Evolutionary conservation across 192 early-diverging fungal species (phyloP).

Genomic region (Coemansia sp.): DNA sequence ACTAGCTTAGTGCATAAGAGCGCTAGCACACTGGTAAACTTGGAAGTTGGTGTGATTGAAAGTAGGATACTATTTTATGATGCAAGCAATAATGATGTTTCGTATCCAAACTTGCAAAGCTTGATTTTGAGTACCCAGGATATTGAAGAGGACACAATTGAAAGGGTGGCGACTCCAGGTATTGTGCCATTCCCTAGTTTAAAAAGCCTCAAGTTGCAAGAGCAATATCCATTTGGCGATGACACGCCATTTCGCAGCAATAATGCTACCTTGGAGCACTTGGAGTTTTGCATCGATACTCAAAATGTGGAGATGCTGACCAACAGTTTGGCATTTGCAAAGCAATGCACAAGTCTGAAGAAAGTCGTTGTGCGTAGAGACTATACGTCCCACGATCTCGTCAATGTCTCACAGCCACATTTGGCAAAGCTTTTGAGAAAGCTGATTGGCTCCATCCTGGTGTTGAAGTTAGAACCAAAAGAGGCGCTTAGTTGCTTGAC

Average conservation of each 20-base stretch:
- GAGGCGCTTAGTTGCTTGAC: too few species aligned
- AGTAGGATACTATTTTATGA: neutral
- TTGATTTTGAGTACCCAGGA: neutral
- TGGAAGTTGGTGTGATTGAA: neutral
- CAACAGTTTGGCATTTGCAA: neutral
- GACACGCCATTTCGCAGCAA: conserved; percentile 2
- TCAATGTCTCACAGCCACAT: neutral
- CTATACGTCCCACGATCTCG: neutral
- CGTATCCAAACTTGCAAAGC: neutral
- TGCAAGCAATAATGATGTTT: neutral
- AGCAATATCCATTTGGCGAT: conserved; percentile 3
- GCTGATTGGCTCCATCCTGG: too few species aligned
- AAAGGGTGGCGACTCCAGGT: neutral
- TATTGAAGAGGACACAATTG: neutral
- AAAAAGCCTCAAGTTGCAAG: neutral
- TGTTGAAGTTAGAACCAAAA: neutral
- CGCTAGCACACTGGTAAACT: neutral
- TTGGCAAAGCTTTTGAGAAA: neutral
- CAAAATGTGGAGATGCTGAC: neutral
- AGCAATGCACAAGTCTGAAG: neutral
- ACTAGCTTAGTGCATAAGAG: neutral
- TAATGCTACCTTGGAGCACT: neutral
- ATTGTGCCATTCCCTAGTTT: conserved; percentile 4
- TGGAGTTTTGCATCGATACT: neutral
- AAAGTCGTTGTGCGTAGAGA: neutral